Evolutionary conservation across 345 rosid genomes (phyloP).

Genomic region (Hevea brasiliensis): DNA sequence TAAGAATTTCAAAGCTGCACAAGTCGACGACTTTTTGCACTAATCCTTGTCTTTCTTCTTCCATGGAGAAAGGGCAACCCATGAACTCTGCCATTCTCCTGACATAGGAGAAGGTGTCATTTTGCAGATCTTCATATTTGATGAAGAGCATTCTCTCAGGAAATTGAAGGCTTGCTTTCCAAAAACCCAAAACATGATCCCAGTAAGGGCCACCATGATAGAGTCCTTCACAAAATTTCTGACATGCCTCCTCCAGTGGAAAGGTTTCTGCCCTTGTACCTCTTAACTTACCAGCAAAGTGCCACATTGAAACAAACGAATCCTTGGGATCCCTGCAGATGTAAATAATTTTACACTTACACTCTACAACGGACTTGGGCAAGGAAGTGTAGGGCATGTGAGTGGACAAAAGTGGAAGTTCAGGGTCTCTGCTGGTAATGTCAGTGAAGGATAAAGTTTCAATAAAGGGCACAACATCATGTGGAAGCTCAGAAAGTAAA

Average conservation of each 20-base stretch:
- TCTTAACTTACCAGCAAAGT: not conserved
- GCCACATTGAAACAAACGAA: not conserved
- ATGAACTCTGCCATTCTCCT: not conserved
- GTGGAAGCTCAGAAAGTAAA: not conserved
- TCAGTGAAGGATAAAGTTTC: not conserved
- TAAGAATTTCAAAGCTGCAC: not conserved
- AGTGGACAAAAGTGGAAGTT: not conserved
- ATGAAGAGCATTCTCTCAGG: too few relatives aligned
- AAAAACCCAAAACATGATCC: not conserved
- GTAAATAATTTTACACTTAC: not conserved
- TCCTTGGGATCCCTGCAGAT: not conserved
- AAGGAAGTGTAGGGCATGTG: not conserved
- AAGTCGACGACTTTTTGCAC: not conserved
- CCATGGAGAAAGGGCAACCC: not conserved
- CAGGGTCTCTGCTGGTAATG: too few relatives aligned
- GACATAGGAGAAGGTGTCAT: too few relatives aligned
- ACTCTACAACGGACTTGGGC: not conserved
- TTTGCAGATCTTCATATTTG: too few relatives aligned
- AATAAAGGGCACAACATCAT: not conserved
- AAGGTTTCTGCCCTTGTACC: too few relatives aligned
- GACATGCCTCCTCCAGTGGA: too few relatives aligned
- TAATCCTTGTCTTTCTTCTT: not conserved
- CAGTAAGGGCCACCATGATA: too few relatives aligned
- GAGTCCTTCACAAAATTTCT: too few relatives aligned
- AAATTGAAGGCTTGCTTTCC: too few relatives aligned